Evolutionary conservation across 2,329 filamentous ascomycete genomes (phyloP).

Genomic region (Didymella segeticola): DNA sequence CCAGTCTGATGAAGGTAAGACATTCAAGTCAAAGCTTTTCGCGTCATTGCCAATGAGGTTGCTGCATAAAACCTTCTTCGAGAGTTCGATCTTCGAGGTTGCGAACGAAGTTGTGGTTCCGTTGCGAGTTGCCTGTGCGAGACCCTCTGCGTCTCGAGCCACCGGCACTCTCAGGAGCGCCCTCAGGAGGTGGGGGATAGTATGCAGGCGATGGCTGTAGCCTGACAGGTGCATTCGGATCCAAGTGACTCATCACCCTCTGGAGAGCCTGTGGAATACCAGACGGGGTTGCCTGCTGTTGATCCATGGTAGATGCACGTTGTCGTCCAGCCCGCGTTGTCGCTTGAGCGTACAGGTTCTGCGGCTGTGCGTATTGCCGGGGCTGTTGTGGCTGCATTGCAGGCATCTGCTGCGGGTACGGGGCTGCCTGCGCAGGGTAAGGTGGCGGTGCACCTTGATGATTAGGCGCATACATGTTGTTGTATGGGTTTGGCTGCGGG

Average conservation of each 20-base stretch:
- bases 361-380: conserved; percentile 64
- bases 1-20: conserved; percentile 1
- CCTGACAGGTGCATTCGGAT: conserved; percentile 91
- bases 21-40: conserved; percentile 12
- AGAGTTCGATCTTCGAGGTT: conserved; percentile 93
- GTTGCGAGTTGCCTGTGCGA: conserved; percentile 65
- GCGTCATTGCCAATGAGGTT: conserved; percentile 70
- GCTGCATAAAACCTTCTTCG: conserved; percentile 85
- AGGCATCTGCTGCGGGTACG: conserved; percentile 63
- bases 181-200: conserved; percentile 90
- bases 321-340: conserved; percentile 81
- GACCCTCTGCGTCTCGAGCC: conserved; percentile 77
- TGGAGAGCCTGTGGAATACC: conserved; percentile 93
- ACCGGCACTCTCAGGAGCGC: conserved; percentile 71
- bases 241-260: conserved; percentile 92
- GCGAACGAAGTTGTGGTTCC: conserved; percentile 88
- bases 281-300: conserved; percentile 86
- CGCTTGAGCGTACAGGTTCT: conserved; percentile 76
- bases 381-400: conserved; percentile 48
- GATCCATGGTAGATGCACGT: conserved; percentile 94
- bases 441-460: conserved; percentile 77
- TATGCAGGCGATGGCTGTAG: conserved; percentile 96
- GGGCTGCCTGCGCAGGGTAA: conserved; percentile 73
- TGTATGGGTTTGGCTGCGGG: conserved; percentile 72
- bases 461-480: conserved; percentile 73